Evolutionary conservation across 139 green algal species (phyloP).

Genomic region (Volvox africanus): DNA sequence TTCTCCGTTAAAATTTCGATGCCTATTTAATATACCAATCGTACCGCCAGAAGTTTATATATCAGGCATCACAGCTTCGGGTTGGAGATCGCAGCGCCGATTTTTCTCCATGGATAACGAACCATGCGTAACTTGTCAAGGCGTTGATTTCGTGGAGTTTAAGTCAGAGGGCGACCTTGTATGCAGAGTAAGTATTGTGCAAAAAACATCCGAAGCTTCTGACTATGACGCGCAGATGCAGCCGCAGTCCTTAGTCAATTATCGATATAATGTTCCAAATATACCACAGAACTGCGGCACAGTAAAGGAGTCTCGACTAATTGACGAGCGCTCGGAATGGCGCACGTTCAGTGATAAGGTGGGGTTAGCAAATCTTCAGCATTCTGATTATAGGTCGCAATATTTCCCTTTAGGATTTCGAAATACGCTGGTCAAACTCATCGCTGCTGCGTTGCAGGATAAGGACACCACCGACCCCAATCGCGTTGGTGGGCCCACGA

Average conservation of each 20-base stretch:
- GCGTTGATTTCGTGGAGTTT: slow-evolving; percentile 84
- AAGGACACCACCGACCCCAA: slow-evolving; percentile 83
- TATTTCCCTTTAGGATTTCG: too few relatives aligned
- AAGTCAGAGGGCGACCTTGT: slow-evolving; percentile 82
- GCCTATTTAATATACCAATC: too few relatives aligned
- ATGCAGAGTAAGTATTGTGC: slow-evolving; percentile 68
- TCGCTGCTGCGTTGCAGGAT: slow-evolving; percentile 67
- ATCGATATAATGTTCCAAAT: not conserved
- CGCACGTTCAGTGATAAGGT: slow-evolving; percentile 95
- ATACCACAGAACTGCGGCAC: slow-evolving; percentile 84
- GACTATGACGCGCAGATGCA: not conserved
- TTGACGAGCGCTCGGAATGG: slow-evolving; percentile 97
- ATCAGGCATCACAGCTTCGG: too few relatives aligned
- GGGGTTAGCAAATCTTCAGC: not conserved
- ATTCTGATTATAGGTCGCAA: not conserved
- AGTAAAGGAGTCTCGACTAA: slow-evolving; percentile 89
- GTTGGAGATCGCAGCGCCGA: too few relatives aligned
- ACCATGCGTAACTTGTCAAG: slow-evolving; percentile 75
- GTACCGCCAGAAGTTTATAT: too few relatives aligned
- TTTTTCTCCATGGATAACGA: slow-evolving; percentile 14
- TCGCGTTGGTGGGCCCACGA: slow-evolving; percentile 88
- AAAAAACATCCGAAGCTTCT: not conserved
- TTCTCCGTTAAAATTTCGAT: too few relatives aligned
- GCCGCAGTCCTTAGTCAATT: not conserved
- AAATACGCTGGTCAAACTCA: not conserved